These are phyloP conservation scores for Cladosporium sp. DNA, from an alignment of 2,329 filamentous ascomycete species.

Conservation along the genomic window DNA sequence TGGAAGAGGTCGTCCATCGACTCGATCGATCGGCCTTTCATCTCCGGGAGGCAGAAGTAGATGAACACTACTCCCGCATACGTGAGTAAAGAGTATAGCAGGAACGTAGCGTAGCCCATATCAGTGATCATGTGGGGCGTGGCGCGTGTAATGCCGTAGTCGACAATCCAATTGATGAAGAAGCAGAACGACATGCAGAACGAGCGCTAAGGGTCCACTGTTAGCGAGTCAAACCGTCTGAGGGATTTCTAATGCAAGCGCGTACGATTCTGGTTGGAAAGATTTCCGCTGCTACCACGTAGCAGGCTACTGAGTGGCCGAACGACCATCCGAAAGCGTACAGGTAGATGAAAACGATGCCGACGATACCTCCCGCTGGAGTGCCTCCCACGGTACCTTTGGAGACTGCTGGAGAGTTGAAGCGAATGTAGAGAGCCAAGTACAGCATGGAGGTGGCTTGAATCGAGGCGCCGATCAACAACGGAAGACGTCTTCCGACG, in stretches of 20 bases:
- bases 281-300: constrained; percentile 28
- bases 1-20: constrained; percentile 30
- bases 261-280: constrained; percentile 26
- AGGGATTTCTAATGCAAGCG: background rate
- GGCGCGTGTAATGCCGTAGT: constrained; percentile 28
- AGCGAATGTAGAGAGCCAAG: constrained; percentile 27
- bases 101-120: constrained; percentile 27
- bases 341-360: constrained; percentile 26
- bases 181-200: constrained; percentile 30
- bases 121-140: constrained; percentile 28
- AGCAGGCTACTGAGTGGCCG: constrained; percentile 27
- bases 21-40: constrained; percentile 28
- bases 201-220: constrained; percentile 8
- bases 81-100: constrained; percentile 27
- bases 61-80: constrained; percentile 27
- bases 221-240: background rate
- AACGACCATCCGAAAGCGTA: constrained; percentile 29
- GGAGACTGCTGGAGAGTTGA: constrained; percentile 13
- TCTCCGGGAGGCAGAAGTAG: constrained; percentile 28
- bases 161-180: constrained; percentile 30
- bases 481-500: constrained; percentile 26
- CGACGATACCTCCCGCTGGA: constrained; percentile 26
- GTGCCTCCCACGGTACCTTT: constrained; percentile 19
- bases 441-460: constrained; percentile 28
- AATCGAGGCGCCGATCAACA: constrained; percentile 26